These are phyloP conservation scores for Debaryomyces tyrocola DNA, from an alignment of 805 yeast species.

Conservation along the genomic window DNA sequence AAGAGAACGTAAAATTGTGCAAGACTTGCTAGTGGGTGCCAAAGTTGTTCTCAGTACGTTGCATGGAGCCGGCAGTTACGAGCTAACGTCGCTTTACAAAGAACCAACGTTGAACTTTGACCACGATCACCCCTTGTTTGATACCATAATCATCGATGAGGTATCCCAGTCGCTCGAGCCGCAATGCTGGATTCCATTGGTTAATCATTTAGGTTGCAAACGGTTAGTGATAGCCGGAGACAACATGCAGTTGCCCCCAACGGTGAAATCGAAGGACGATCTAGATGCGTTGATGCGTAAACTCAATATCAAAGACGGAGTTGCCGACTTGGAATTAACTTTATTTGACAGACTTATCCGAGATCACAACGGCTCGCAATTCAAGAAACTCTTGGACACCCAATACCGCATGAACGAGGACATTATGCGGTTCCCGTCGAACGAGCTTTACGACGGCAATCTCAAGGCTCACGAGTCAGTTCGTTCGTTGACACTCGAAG, in stretches of 20 bases:
- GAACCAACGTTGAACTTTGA: conserved; percentile 16
- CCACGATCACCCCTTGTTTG: conserved; percentile 49
- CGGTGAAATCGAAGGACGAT: conserved; percentile 57
- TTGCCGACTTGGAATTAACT: conserved; percentile 54
- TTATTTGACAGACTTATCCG: conserved; percentile 75
- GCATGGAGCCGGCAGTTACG: conserved; percentile 83
- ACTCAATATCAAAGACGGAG: conserved; percentile 27
- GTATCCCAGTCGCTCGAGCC: conserved; percentile 94
- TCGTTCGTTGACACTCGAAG: conserved; percentile 49
- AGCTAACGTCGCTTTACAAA: conserved; percentile 54
- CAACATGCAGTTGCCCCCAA: conserved; percentile 88
- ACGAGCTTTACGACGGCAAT: conserved; percentile 59
- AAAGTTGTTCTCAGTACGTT: conserved; percentile 79
- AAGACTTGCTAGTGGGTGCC: conserved; percentile 57
- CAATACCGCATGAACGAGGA: conserved; percentile 86
- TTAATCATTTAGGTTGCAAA: conserved; percentile 56
- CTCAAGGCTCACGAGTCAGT: conserved; percentile 66
- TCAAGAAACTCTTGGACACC: conserved; percentile 60
- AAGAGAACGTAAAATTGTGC: conserved; percentile 64
- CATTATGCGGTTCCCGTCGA: conserved; percentile 80
- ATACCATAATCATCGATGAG: conserved; percentile 87
- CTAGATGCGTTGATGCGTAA: conserved; percentile 9
- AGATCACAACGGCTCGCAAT: conserved; percentile 40
- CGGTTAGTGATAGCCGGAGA: conserved; percentile 88
- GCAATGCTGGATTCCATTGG: conserved; percentile 92